Evolutionary conservation across 768 basidiomycete genomes (phyloP).

Genomic region (Mycena olivaceomarginata): DNA sequence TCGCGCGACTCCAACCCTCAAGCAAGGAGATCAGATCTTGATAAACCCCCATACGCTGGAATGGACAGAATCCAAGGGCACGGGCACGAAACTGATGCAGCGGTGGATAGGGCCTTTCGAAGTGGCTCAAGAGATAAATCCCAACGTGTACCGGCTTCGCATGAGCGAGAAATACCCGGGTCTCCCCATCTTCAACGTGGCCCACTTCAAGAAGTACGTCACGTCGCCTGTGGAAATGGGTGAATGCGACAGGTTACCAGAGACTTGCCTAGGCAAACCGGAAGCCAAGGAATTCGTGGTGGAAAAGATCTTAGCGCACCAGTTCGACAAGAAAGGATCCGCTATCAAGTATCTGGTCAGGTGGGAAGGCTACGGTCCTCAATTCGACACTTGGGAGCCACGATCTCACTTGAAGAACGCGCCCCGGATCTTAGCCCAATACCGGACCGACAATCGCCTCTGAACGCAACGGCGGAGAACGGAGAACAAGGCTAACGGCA

Average conservation of each 20-base stretch:
- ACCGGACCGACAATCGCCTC: constrained; percentile 3
- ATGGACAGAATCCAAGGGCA: background rate
- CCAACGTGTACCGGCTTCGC: background rate
- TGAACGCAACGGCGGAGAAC: background rate
- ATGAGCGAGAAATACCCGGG: background rate
- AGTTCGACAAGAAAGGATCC: constrained; percentile 11
- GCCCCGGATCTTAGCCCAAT: background rate
- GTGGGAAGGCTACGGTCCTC: constrained; percentile 25
- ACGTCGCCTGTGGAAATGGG: background rate
- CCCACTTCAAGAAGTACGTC: background rate
- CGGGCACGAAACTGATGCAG: background rate
- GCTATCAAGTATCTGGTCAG: constrained; percentile 15
- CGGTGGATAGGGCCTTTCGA: background rate
- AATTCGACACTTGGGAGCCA: constrained; percentile 15
- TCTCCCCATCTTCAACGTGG: background rate
- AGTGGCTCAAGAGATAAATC: background rate
- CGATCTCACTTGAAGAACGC: constrained; percentile 11
- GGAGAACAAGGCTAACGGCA: too few species aligned
- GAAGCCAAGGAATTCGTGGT: constrained; percentile 7
- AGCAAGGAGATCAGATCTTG: background rate
- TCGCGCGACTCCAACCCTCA: background rate
- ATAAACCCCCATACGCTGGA: constrained; percentile 14
- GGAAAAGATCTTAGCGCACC: constrained; percentile 23
- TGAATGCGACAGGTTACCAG: background rate
- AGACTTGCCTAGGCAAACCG: background rate